Conservation (phyloP, 805 yeast species). For the Lipomyces sp. region DNA sequence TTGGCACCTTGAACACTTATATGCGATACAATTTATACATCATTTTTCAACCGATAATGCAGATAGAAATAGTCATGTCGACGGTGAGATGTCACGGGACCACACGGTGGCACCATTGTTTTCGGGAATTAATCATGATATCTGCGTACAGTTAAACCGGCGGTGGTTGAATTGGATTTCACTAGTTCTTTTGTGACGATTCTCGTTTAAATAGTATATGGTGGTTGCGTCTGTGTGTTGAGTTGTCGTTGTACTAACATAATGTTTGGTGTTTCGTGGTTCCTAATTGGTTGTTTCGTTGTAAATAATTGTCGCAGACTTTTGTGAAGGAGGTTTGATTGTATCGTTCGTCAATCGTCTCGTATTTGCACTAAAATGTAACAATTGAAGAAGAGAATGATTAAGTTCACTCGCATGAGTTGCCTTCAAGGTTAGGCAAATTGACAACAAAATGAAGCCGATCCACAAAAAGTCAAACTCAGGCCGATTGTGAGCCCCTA, state of each 20-base stretch:
- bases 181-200: not conserved
- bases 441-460: too few species aligned
- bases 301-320: not conserved
- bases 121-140: not conserved
- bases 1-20: not conserved
- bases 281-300: not conserved
- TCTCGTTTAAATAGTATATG: not conserved
- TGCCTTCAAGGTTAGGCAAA: too few species aligned
- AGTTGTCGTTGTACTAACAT: not conserved
- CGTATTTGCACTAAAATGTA: not conserved
- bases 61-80: not conserved
- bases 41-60: not conserved
- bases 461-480: too few species aligned
- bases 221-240: not conserved
- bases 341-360: not conserved
- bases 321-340: not conserved
- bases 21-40: conserved; percentile 1
- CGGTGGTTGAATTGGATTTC: not conserved
- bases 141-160: not conserved
- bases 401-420: not conserved
- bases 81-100: not conserved
- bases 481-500: too few species aligned
- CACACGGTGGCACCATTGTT: not conserved
- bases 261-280: not conserved
- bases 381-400: not conserved